Conservation (phyloP, 2,329 filamentous ascomycete genomes). For the Periconia sp. region DNA sequence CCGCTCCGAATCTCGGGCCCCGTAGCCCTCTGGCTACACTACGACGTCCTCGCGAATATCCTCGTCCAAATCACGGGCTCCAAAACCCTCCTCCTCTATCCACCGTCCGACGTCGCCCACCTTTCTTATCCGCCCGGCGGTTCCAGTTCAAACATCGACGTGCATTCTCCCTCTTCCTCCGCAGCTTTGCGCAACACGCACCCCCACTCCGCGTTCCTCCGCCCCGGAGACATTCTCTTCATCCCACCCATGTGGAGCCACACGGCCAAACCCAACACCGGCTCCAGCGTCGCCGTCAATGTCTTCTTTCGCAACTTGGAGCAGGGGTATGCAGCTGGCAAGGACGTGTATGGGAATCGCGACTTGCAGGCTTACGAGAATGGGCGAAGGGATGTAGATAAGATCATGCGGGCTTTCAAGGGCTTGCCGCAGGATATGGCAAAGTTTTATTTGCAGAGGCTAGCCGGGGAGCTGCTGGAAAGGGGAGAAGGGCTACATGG, state of each 20-base stretch:
- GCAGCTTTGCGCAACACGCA: constrained; percentile 46
- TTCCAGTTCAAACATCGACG: constrained; percentile 76
- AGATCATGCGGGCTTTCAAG: constrained; percentile 65
- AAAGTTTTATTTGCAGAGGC: constrained; percentile 73
- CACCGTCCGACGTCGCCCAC: constrained; percentile 70
- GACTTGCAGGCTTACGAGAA: constrained; percentile 85
- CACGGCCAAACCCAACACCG: constrained; percentile 59
- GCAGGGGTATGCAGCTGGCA: constrained; percentile 68
- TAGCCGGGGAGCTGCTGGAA: constrained; percentile 67
- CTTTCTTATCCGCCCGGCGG: constrained; percentile 74
- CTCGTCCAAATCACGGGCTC: constrained; percentile 76
- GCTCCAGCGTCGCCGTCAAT: constrained; percentile 77
- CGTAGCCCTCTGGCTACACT: constrained; percentile 88
- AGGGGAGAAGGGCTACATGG: constrained; percentile 20
- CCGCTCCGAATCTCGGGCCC: constrained; percentile 77
- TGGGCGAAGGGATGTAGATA: constrained; percentile 70
- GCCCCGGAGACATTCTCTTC: constrained; percentile 75
- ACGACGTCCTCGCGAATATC: constrained; percentile 88
- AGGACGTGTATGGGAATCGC: constrained; percentile 85
- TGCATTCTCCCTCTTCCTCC: constrained; percentile 53
- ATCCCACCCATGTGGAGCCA: constrained; percentile 85
- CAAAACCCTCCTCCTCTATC: constrained; percentile 76
- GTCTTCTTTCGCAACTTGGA: constrained; percentile 79
- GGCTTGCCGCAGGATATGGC: constrained; percentile 66
- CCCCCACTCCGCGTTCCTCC: constrained; percentile 67